Base-by-base conservation (phyloP, 257 asterid species). In the Penstemon newberryi region DNA sequence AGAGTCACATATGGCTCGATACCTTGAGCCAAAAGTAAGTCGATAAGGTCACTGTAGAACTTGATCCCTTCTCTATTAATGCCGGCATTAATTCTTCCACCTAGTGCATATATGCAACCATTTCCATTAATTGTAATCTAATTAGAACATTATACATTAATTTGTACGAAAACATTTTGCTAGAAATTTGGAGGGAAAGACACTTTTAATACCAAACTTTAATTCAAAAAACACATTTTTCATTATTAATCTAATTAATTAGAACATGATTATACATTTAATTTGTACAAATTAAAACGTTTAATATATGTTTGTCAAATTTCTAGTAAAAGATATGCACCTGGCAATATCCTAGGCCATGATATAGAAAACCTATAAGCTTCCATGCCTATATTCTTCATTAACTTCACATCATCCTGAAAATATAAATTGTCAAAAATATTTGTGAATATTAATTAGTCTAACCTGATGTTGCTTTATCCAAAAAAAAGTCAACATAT, bases 1-100 rank as follows among this genome's bases (percentile, higher is more conserved):
- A 80, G 47, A 3, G 84, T 80, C 11, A 50, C 79, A 19, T 55
- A 70, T 0, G 82, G 84, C 19, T 70, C 33, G 5, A 80, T 69
- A 73, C 78, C 84, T 63, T 72, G 55, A 9, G 69, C 60, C 12
- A 79, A 9, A 7, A 64, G 65, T 33, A 57, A 64, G 42, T 79
- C 65, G 7, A 75, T 75, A 7, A 75, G 71, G 13, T 79, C 75
- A 46, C 59, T 76, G 40, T 75, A 75, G 54, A 51, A 69, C 43
- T 45, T 15, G 44, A 75, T 37, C 0, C 81, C 78, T 10, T 47
- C 43, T n/a, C 39, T 33, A 44, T 75, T 75, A 1, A 79, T 62
- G 7, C 81, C 81, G 4, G 25, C 66, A 12, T 59, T 43, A 11
- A 72, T 8, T 43, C 39, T 61, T 40, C 81, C 78, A 12, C 70